Conservation (phyloP, 2,329 filamentous ascomycete genomes). For the Fusarium drepaniforme region DNA sequence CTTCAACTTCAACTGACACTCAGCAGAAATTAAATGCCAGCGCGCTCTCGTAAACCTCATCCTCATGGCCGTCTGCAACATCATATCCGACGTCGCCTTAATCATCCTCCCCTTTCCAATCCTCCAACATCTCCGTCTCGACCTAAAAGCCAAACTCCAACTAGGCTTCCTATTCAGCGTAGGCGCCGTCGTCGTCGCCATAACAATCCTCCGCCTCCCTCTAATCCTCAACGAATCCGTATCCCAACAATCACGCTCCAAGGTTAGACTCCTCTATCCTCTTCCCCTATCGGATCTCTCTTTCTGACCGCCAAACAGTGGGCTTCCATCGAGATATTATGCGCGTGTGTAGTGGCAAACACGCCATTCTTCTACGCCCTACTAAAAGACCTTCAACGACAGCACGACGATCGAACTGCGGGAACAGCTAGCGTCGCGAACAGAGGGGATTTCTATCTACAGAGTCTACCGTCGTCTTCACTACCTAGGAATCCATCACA, state of each 20-base stretch:
- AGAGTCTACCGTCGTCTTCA: constrained; percentile 30
- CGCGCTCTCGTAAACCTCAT: constrained; percentile 45
- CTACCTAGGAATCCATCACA: neutral
- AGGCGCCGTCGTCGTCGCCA: constrained; percentile 42
- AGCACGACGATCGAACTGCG: constrained; percentile 38
- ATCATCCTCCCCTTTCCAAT: constrained; percentile 49
- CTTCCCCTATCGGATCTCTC: neutral
- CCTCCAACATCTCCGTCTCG: constrained; percentile 38
- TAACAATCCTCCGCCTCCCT: constrained; percentile 47
- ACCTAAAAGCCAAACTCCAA: constrained; percentile 34
- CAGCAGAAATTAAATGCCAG: constrained; percentile 32
- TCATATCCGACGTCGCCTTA: constrained; percentile 45
- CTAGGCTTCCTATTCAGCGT: constrained; percentile 45
- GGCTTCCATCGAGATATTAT: constrained; percentile 50
- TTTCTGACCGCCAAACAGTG: constrained; percentile 33
- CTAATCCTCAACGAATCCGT: constrained; percentile 46
- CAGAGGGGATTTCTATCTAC: constrained; percentile 21
- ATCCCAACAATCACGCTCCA: constrained; percentile 46
- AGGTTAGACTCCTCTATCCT: constrained; percentile 28
- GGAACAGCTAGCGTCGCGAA: constrained; percentile 23
- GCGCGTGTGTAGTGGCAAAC: constrained; percentile 48
- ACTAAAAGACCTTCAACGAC: constrained; percentile 42
- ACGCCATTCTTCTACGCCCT: constrained; percentile 48
- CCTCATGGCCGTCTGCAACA: constrained; percentile 47
- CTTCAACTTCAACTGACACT: constrained; percentile 12